Evolutionary conservation across 805 yeast genomes (phyloP), one percentile per base, ranked within the genome.

Genomic region (Lachancea fermentati): DNA sequence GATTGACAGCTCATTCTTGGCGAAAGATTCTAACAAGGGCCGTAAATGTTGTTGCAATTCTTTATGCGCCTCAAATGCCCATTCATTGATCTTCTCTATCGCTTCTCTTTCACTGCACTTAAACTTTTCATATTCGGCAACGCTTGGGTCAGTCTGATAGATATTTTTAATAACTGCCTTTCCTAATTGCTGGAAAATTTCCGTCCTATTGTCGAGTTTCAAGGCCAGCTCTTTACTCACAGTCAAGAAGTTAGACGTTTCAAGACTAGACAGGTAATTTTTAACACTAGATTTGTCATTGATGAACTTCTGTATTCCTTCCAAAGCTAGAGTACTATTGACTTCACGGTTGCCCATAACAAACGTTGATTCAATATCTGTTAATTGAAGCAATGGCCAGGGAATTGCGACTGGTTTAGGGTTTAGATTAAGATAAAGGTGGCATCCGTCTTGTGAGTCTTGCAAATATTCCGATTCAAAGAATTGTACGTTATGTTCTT

Each of bases 21-120:
- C 58, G 32, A 47, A 63, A 2, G 46, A 28, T 4, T 48, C 40
- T 12, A 63, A 48, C 19, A 47, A 48, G 5, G 63, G 63, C 36
- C 54, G 48, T 28, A 62, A 57, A 2, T 39, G 36, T 6, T 43
- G 37, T 42, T 63, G 67, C 36, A 62, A 48, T 35, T 61, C 61
- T 4, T 26, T 32, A 41, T 63, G 67, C 0, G 66, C 53, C 1
- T 48, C 35, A 39, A 51, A 45, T 30, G 58, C 51, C 66, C 66
- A 63, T 8, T 50, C 25, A 6, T 52, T 40, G 4, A 63, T 58
- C 25, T 44, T 47, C 19, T 46, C 39, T 8, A 43, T 43, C 30
- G 55, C 48, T 16, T 45, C 36, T 5, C 14, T 17, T 32, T 53
- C 50, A 19, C 51, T 47, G 0, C 16, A 16, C 1, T 37, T 13